These are phyloP conservation scores for Vaccinium darrowii DNA, from an alignment of 148 eudicot genomes.

Conservation along the genomic window DNA sequence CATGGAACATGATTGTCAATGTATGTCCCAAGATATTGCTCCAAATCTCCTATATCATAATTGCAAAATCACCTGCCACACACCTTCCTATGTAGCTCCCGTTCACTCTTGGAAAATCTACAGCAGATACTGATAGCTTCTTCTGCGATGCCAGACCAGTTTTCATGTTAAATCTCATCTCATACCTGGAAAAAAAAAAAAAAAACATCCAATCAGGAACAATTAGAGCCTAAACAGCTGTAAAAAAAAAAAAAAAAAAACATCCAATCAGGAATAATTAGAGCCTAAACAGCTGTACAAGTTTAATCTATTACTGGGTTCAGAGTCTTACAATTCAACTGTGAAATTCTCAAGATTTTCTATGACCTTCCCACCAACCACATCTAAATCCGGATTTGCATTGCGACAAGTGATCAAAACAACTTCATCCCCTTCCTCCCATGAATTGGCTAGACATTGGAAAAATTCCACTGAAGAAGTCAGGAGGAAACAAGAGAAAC, in stretches of 20 bases:
- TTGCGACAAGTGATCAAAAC: conserved; percentile 78
- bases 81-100: conserved; percentile 91
- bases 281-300: neutral
- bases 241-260: neutral
- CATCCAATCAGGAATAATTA: neutral
- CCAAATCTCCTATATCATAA: neutral
- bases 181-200: conserved; percentile 50
- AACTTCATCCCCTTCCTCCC: conserved; percentile 99
- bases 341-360: conserved; percentile 62
- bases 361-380: conserved; percentile 53
- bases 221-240: neutral
- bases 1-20: too few relatives aligned
- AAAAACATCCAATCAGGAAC: conserved; percentile 14
- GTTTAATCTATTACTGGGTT: neutral
- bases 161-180: conserved; percentile 95
- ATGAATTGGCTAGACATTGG: conserved; percentile 65
- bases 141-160: conserved; percentile 74
- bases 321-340: conserved; percentile 69
- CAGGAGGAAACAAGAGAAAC: neutral
- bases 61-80: neutral
- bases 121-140: conserved; percentile 76
- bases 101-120: conserved; percentile 90
- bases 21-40: neutral
- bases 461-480: neutral
- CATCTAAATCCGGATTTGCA: conserved; percentile 72